phyloP scores from a whole-genome alignment of 768 basidiomycete species.

The Trametes cinnabarina region DNA sequence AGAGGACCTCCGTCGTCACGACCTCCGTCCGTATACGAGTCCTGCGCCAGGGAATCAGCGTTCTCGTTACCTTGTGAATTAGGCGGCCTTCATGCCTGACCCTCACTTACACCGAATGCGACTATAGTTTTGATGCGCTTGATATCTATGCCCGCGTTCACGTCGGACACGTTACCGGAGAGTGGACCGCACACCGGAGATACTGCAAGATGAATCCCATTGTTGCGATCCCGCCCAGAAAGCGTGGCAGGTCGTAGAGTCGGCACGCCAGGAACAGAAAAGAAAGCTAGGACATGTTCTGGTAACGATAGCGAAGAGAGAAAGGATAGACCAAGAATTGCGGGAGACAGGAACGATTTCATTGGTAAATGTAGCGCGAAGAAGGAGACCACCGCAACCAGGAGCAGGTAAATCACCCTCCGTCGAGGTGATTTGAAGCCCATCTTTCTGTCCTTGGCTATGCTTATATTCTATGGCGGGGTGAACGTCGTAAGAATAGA shows the following conservation, averaged over 20 bases:
- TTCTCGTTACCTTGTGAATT: too few species aligned
- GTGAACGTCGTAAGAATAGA: background rate
- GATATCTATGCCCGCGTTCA: slow-evolving; percentile 47
- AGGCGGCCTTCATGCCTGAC: too few species aligned
- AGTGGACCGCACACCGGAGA: slow-evolving; percentile 44
- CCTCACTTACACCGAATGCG: slow-evolving; percentile 45
- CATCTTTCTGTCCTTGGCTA: background rate
- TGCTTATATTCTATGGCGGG: background rate
- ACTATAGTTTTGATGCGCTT: slow-evolving; percentile 45
- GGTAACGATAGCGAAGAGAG: background rate
- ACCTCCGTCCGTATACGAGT: slow-evolving; percentile 52
- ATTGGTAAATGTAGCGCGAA: background rate
- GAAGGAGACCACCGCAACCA: background rate
- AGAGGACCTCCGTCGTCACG: slow-evolving; percentile 45
- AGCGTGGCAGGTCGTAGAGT: background rate
- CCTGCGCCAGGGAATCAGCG: slow-evolving; percentile 27
- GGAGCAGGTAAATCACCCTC: background rate
- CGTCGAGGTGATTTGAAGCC: background rate
- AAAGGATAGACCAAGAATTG: background rate
- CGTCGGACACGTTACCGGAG: slow-evolving; percentile 40
- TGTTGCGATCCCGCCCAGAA: slow-evolving; percentile 6
- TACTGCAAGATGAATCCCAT: slow-evolving; percentile 44
- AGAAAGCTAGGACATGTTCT: background rate
- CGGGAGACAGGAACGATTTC: background rate
- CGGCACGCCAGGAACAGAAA: background rate